Percentiles rank a stretch among this genome's conserved stretches.
Conservation (phyloP, 495 filamentous ascomycete genomes). For the Cryomyces minteri region DNA sequence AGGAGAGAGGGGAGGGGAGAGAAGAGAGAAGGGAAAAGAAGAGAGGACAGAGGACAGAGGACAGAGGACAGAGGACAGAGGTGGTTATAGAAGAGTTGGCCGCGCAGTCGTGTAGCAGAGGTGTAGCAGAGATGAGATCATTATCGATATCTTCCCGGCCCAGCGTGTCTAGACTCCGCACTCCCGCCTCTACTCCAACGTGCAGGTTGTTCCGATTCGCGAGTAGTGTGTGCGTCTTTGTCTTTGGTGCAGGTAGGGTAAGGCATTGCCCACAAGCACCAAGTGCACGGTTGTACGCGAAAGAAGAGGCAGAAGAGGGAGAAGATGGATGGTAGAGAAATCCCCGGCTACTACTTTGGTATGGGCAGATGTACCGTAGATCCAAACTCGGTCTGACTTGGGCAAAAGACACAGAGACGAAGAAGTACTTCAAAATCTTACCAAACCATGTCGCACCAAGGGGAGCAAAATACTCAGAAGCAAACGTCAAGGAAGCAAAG, state of each 20-base stretch:
- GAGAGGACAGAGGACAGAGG: neutral
- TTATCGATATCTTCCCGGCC: too few species aligned
- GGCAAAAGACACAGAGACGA: slow-evolving; percentile 29
- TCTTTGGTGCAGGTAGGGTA: too few species aligned
- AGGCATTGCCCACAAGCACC: too few species aligned
- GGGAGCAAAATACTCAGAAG: slow-evolving; percentile 27
- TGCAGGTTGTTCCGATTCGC: too few species aligned
- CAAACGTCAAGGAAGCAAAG: slow-evolving; percentile 26
- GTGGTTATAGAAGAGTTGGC: neutral
- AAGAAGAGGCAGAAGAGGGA: neutral
- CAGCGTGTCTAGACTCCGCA: too few species aligned
- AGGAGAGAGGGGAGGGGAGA: too few species aligned
- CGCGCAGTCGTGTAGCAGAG: too few species aligned
- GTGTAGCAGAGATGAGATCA: neutral
- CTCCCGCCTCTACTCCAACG: too few species aligned
- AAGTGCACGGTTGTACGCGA: too few species aligned
- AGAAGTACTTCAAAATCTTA: slow-evolving; percentile 39
- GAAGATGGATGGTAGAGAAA: slow-evolving; percentile 17
- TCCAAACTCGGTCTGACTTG: neutral
- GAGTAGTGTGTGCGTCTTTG: too few species aligned
- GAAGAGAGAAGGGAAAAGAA: too few species aligned
- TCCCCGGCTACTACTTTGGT: slow-evolving; percentile 32
- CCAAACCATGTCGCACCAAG: slow-evolving; percentile 27
- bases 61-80: neutral
- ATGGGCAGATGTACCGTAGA: slow-evolving; percentile 1